phyloP scores from a whole-genome alignment of 2,329 filamentous ascomycete genomes.

The Grosmannia serpens region DNA sequence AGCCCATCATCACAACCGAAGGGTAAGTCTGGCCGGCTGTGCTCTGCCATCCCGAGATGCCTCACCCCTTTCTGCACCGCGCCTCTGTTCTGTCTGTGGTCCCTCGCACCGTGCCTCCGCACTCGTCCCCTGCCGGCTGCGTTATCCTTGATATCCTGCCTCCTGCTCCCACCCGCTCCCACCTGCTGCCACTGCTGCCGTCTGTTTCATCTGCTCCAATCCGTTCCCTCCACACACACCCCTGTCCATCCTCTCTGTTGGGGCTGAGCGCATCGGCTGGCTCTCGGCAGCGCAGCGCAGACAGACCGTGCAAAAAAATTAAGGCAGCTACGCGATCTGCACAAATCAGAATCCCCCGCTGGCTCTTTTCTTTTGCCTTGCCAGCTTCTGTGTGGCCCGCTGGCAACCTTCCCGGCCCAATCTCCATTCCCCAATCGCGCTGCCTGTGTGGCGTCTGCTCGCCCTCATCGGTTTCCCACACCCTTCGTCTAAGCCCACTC shows the following conservation, averaged over 20 bases:
- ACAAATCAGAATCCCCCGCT: neutral
- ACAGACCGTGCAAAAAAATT: neutral
- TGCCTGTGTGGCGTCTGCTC: neutral
- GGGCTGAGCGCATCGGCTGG: neutral
- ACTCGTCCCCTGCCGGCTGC: neutral
- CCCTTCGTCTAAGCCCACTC: neutral
- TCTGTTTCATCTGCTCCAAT: neutral
- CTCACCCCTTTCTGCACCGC: neutral
- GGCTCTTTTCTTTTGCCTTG: neutral
- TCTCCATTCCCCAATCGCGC: neutral
- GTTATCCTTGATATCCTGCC: neutral
- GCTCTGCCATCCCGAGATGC: neutral
- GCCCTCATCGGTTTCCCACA: neutral
- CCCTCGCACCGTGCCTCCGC: neutral
- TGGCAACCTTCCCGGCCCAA: neutral
- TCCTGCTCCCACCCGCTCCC: neutral
- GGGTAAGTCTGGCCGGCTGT: conserved; percentile 1
- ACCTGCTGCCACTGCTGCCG: neutral
- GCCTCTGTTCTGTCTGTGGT: neutral
- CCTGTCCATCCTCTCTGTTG: neutral
- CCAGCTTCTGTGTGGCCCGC: neutral
- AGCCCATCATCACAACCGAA: conserved; percentile 63
- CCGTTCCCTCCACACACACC: neutral
- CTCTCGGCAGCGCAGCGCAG: neutral
- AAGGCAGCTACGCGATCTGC: neutral